Evolutionary conservation across 2,329 filamentous ascomycete species (phyloP).

Genomic region (Aspergillus sp.): DNA sequence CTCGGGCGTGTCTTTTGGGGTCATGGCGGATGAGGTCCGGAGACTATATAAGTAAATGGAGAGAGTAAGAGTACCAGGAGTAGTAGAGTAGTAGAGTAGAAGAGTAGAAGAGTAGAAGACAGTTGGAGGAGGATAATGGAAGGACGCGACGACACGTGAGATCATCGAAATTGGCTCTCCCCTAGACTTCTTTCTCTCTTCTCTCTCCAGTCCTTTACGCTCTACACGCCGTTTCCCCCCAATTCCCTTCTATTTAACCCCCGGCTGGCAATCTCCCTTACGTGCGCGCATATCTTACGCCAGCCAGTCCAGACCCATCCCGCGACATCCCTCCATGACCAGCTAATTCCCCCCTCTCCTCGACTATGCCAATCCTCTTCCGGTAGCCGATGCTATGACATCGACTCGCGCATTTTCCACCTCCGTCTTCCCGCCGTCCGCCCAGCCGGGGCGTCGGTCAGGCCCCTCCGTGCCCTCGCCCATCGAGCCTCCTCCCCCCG

Average conservation of each 20-base stretch:
- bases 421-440: conserved; percentile 20
- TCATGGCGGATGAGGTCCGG: conserved; percentile 49
- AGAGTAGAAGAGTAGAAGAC: background rate
- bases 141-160: too few relatives aligned
- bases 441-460: conserved; percentile 31
- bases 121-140: too few relatives aligned
- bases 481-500: conserved; percentile 45
- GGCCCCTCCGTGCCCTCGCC: conserved; percentile 45
- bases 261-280: conserved; percentile 4
- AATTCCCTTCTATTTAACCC: conserved; percentile 1
- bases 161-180: too few relatives aligned
- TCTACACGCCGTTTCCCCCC: conserved; percentile 2
- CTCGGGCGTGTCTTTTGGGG: conserved; percentile 80
- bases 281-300: conserved; percentile 10
- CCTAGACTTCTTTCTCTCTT: background rate
- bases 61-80: background rate
- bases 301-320: conserved; percentile 3
- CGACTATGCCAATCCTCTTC: conserved; percentile 20
- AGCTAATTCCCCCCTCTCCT: too few relatives aligned
- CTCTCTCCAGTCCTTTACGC: background rate
- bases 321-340: conserved; percentile 4
- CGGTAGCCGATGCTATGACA: conserved; percentile 33
- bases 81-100: background rate
- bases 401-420: conserved; percentile 26
- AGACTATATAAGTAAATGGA: background rate